Conservation (phyloP, 2,329 filamentous ascomycete genomes). For the Cyclaneusma minus region DNA sequence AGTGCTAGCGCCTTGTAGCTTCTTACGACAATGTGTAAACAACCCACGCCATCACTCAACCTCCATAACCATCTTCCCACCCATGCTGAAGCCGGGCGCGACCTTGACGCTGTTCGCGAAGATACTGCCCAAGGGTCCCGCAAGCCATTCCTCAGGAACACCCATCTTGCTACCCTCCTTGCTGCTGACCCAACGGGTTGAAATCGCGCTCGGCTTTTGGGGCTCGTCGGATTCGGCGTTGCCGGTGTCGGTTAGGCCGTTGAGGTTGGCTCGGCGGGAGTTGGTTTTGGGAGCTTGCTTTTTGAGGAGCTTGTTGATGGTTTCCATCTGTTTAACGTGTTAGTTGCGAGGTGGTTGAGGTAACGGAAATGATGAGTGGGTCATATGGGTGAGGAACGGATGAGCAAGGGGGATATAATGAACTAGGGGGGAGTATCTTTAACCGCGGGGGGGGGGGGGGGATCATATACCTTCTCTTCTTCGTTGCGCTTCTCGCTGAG, state of each 20-base stretch:
- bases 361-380: background rate
- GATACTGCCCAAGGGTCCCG: conserved; percentile 42
- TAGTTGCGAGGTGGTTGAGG: conserved; percentile 2
- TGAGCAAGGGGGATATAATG: background rate
- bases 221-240: conserved; percentile 27
- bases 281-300: conserved; percentile 69
- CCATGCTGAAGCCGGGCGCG: conserved; percentile 6
- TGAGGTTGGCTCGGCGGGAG: conserved; percentile 23
- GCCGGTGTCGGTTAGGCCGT: conserved; percentile 25
- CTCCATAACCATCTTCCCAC: conserved; percentile 18
- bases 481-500: conserved; percentile 64
- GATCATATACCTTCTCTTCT: conserved; percentile 48
- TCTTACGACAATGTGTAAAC: no score
- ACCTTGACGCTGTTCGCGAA: conserved; percentile 26
- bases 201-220: conserved; percentile 40
- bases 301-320: conserved; percentile 78
- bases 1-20: no score
- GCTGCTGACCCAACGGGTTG: conserved; percentile 57
- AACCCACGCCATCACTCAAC: conserved; percentile 8
- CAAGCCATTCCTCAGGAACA: conserved; percentile 54
- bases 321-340: conserved; percentile 51
- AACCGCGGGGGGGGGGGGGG: background rate
- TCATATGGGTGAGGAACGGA: no score
- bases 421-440: background rate
- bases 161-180: conserved; percentile 46